Percentiles rank a stretch among this genome's conserved stretches.
These are phyloP conservation scores for Podaxis carcinomalis DNA, from an alignment of 768 basidiomycete genomes.

Conservation along the genomic window DNA sequence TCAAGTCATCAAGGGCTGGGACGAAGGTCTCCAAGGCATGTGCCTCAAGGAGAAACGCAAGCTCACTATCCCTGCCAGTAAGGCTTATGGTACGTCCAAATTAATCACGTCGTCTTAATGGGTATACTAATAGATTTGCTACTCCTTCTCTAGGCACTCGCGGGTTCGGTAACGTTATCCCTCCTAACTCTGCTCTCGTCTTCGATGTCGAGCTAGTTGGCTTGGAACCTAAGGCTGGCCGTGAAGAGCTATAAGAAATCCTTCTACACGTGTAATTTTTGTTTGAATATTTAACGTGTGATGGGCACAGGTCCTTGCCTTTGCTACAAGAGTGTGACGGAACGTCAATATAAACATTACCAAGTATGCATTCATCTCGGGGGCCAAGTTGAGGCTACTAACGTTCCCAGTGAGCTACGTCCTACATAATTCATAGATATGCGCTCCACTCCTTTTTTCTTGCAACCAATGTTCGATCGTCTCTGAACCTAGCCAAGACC, in stretches of 20 bases:
- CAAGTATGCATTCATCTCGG: too few species aligned
- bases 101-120: not conserved
- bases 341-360: too few species aligned
- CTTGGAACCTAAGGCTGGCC: slow-evolving; percentile 42
- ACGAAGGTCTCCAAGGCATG: slow-evolving; percentile 78
- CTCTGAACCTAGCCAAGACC: too few species aligned
- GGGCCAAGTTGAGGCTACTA: too few species aligned
- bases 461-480: too few species aligned
- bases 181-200: slow-evolving; percentile 71
- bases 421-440: too few species aligned
- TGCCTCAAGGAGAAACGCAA: slow-evolving; percentile 86
- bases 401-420: too few species aligned
- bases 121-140: not conserved
- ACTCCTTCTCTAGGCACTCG: slow-evolving; percentile 46
- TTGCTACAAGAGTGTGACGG: too few species aligned
- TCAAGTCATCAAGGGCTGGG: slow-evolving; percentile 86
- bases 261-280: not conserved
- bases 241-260: slow-evolving; percentile 49
- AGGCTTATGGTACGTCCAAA: slow-evolving; percentile 79
- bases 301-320: not conserved
- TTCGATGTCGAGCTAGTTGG: slow-evolving; percentile 85
- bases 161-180: slow-evolving; percentile 76
- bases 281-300: not conserved
- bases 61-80: slow-evolving; percentile 75
- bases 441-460: too few species aligned